phyloP scores from a whole-genome alignment of 306 rosid species.

The Trifolium repens region DNA sequence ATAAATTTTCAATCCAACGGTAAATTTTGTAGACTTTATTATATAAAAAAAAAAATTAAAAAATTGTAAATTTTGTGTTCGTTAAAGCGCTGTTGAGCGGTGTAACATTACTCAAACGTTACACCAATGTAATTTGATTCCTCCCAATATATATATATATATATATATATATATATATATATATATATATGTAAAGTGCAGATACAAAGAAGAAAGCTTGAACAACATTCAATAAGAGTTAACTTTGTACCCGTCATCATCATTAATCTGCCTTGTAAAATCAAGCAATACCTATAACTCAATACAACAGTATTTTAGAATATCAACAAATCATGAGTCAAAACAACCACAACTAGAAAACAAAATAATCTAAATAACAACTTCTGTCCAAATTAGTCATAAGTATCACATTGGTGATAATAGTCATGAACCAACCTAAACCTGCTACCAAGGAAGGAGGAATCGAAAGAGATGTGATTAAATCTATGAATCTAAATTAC shows the following conservation, averaged over 20 bases:
- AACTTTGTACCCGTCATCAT: constrained; percentile 82
- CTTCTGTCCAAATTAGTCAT: constrained; percentile 23
- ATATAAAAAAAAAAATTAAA: too few relatives aligned
- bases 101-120: too few relatives aligned
- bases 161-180: too few relatives aligned
- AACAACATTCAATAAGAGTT: constrained; percentile 30
- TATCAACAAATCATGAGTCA: constrained; percentile 11
- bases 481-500: constrained; percentile 2
- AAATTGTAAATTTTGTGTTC: too few relatives aligned
- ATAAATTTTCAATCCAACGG: too few relatives aligned
- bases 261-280: constrained; percentile 80
- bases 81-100: too few relatives aligned
- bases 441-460: neutral
- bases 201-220: too few relatives aligned
- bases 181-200: too few relatives aligned
- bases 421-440: constrained; percentile 33
- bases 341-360: neutral
- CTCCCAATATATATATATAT: neutral
- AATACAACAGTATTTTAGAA: constrained; percentile 35
- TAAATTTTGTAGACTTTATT: too few relatives aligned
- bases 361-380: constrained; percentile 34
- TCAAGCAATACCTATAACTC: constrained; percentile 86
- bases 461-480: neutral
- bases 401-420: constrained; percentile 26
- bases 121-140: too few relatives aligned